Conservation (phyloP, 176 grass and related monocot genomes). For the Alopecurus myosuroides region DNA sequence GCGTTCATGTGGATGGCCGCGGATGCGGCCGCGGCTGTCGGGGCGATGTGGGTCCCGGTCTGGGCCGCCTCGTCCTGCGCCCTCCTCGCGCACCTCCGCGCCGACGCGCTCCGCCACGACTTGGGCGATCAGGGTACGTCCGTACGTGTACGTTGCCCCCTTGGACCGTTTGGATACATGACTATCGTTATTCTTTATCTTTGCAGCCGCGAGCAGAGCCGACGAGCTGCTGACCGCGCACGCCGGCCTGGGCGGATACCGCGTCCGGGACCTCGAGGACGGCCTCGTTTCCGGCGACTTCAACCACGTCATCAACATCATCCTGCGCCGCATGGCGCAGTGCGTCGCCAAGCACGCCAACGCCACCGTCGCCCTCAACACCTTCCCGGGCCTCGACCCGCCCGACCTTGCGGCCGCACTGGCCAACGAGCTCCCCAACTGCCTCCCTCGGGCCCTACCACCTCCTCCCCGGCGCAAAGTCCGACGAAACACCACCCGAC, state of each 20-base stretch:
- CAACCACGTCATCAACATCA: too few relatives aligned
- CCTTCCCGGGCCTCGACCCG: too few relatives aligned
- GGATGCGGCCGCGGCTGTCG: not conserved
- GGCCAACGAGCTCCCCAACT: constrained; percentile 2
- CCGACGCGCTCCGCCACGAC: not conserved
- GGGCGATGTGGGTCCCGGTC: not conserved
- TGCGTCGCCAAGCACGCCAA: not conserved
- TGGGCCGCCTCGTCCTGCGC: not conserved
- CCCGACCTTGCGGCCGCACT: constrained; percentile 9
- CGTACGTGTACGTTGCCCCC: too few relatives aligned
- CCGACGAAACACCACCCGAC: not conserved
- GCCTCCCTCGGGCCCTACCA: too few relatives aligned
- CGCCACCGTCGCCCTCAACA: constrained; percentile 35
- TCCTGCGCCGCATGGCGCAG: constrained; percentile 33
- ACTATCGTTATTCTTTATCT: too few relatives aligned
- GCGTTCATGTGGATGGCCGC: constrained; percentile 1
- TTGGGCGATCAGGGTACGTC: too few relatives aligned
- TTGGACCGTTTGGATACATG: too few relatives aligned
- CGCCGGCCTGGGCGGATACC: too few relatives aligned
- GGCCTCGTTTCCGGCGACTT: too few relatives aligned
- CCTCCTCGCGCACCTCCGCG: not conserved
- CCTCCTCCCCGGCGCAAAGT: constrained; percentile 1
- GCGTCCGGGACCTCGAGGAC: too few relatives aligned
- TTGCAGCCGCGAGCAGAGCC: too few relatives aligned
- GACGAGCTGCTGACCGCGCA: too few relatives aligned